phyloP scores from a whole-genome alignment of 2,329 filamentous ascomycete genomes.

The Thielaviopsis musarum region DNA sequence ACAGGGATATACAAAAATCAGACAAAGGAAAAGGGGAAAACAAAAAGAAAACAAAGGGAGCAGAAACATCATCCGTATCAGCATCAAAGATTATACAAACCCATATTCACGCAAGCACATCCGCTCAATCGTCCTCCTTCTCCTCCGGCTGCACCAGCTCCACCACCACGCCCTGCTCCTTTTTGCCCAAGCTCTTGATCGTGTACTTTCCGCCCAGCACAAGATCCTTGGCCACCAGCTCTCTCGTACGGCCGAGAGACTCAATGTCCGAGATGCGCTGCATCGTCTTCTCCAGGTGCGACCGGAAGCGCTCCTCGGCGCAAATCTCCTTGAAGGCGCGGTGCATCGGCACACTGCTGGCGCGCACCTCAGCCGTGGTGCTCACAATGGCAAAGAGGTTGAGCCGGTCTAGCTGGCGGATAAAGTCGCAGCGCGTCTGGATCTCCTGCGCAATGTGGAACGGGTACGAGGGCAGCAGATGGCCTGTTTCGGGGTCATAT shows the following conservation, averaged over 20 bases:
- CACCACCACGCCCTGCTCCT: constrained; percentile 21
- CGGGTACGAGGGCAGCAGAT: constrained; percentile 63
- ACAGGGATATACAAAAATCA: not conserved
- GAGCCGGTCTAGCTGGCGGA: constrained; percentile 77
- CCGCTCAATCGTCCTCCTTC: constrained; percentile 13
- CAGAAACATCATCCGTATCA: not conserved
- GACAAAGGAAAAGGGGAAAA: not conserved
- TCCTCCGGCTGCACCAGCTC: constrained; percentile 26
- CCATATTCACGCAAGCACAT: not conserved
- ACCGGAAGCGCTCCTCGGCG: constrained; percentile 55
- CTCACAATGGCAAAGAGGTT: constrained; percentile 87
- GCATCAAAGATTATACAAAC: not conserved
- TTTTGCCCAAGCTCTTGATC: constrained; percentile 28
- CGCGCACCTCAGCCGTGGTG: constrained; percentile 67
- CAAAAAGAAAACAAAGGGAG: not conserved
- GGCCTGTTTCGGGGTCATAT: constrained; percentile 50
- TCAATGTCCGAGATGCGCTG: constrained; percentile 86
- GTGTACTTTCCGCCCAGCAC: constrained; percentile 71
- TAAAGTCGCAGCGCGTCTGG: constrained; percentile 93
- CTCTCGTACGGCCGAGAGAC: constrained; percentile 79
- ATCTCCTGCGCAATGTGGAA: constrained; percentile 75
- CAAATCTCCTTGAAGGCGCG: constrained; percentile 80
- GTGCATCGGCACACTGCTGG: constrained; percentile 93
- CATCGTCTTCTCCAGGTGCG: constrained; percentile 67
- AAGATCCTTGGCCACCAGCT: constrained; percentile 88